Evolutionary conservation across 2,329 filamentous ascomycete genomes (phyloP), one percentile per base, ranked within the genome.

Genomic region (Pseudopyricularia javanii): DNA sequence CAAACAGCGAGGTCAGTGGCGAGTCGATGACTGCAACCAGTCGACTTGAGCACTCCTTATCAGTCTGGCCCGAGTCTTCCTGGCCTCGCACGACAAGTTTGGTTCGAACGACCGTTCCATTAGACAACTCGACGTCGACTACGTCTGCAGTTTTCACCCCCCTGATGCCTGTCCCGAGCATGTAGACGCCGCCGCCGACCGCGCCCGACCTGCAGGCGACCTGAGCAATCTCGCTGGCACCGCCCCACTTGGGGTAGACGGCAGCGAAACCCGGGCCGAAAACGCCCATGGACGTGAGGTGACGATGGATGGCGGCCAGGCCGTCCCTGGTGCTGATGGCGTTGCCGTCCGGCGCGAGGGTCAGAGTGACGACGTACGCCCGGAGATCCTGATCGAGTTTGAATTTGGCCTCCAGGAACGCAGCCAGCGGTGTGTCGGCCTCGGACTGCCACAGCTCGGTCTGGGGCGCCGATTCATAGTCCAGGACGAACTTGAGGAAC

Each of bases 191-290:
- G 49, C 93, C 93, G 34, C 91, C 91, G 7, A 98, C 93, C 20
- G 91, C 91, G 56, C 85, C 83, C 37, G 91, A 89, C 59, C 91
- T 86, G 65, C 93, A 97, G 4, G 84, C 88, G 24, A 95, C 90
- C 71, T 98, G 91, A 30, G 87, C 82, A 55, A 97, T 82, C 68
- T 98, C 91, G 32, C 89, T 86, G 48, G 86, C 75, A 28, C 91
- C 90, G 48, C 91, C 91, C 85, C 90, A 98, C 74, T 95, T 96
- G 22, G 91, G 85, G 59, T 95, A 80, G 12, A 98, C 82, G 48
- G 89, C 88, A 51, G 88, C 88, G 64, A 97, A 97, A 9, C 91
- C 90, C 49, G 86, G 79, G 0, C 91, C 91, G 60, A 96, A 91
- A 4, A 88, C 72, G 7, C 91, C 91, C 68, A 94, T 91, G 0